phyloP scores from a whole-genome alignment of 495 filamentous ascomycete genomes.

The Aspergillus campestris region DNA sequence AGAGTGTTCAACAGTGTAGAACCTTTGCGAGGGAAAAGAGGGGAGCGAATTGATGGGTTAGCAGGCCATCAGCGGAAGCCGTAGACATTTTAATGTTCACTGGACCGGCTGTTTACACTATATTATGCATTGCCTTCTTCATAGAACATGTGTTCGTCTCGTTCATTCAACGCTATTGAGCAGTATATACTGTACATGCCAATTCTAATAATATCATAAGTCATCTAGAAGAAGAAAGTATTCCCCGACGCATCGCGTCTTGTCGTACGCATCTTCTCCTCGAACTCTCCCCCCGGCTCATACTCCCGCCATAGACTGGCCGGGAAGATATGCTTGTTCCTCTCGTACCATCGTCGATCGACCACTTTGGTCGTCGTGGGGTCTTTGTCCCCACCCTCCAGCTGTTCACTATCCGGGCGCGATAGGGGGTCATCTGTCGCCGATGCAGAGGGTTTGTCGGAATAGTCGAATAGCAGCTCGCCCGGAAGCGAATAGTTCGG shows the following conservation, averaged over 20 bases:
- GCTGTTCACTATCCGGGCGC: conserved; percentile 33
- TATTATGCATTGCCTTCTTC: too few relatives aligned
- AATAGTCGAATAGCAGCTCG: conserved; percentile 68
- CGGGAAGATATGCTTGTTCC: conserved; percentile 96
- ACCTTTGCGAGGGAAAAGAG: neutral
- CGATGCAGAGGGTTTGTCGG: conserved; percentile 41
- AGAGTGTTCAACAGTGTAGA: neutral
- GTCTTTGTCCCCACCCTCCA: conserved; percentile 76
- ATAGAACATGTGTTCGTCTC: too few relatives aligned
- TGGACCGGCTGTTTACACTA: too few relatives aligned
- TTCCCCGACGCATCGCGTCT: conserved; percentile 81
- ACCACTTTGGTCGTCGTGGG: conserved; percentile 87
- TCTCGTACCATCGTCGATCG: conserved; percentile 91
- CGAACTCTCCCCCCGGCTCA: conserved; percentile 80
- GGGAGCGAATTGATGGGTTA: neutral
- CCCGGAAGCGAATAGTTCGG: conserved; percentile 51
- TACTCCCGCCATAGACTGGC: conserved; percentile 95
- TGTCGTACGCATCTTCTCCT: conserved; percentile 52
- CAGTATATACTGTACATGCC: too few relatives aligned
- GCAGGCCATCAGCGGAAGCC: neutral
- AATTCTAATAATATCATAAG: too few relatives aligned
- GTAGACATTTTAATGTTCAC: too few relatives aligned
- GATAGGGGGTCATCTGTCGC: conserved; percentile 38
- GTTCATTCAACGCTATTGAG: too few relatives aligned
- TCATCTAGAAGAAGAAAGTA: conserved; percentile 74